phyloP scores from a whole-genome alignment of 202 grass and related monocot species.

The Schoenoplectus triqueter region DNA sequence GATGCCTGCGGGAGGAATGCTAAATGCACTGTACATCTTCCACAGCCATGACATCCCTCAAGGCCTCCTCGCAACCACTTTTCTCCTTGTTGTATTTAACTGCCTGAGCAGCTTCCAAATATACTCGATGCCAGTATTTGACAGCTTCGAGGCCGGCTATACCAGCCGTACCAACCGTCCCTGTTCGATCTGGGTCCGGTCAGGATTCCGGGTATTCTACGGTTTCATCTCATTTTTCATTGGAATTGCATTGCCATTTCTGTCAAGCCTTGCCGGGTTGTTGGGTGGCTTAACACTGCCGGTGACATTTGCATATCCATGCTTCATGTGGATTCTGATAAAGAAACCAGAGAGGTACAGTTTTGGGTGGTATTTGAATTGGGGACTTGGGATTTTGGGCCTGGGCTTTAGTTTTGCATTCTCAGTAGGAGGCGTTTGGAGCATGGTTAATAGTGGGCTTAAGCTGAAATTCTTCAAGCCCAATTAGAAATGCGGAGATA shows the following conservation, averaged over 20 bases:
- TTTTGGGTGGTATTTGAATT: constrained; percentile 93
- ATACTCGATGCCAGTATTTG: constrained; percentile 97
- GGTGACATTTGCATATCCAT: constrained; percentile 90
- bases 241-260: constrained; percentile 82
- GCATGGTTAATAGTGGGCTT: constrained; percentile 82
- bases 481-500: constrained; percentile 45
- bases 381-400: constrained; percentile 72
- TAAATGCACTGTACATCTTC: constrained; percentile 76
- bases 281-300: constrained; percentile 83
- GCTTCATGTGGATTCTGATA: constrained; percentile 96
- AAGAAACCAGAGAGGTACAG: constrained; percentile 88
- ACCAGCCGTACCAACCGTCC: constrained; percentile 88
- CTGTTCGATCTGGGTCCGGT: constrained; percentile 83
- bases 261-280: constrained; percentile 85
- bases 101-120: constrained; percentile 99
- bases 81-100: constrained; percentile 90
- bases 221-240: constrained; percentile 94
- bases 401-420: constrained; percentile 82
- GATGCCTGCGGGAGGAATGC: constrained; percentile 87
- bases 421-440: constrained; percentile 83
- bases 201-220: constrained; percentile 84
- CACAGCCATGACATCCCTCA: constrained; percentile 77
- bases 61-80: constrained; percentile 67
- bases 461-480: constrained; percentile 97
- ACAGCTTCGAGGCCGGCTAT: constrained; percentile 91